Conservation (phyloP, 306 rosid species). For the Phaseolus lunatus region DNA sequence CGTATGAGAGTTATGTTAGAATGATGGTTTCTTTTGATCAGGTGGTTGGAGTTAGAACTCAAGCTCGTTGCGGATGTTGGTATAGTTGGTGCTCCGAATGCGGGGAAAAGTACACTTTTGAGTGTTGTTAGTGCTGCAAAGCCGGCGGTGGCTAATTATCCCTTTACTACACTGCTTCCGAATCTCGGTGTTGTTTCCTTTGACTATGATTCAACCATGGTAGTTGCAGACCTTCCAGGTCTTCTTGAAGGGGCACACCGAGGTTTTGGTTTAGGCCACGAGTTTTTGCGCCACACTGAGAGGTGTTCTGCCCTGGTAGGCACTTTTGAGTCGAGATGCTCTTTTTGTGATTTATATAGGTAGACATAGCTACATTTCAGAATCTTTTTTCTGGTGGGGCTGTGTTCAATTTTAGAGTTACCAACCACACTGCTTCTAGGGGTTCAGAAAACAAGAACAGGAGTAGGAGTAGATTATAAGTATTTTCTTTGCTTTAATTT, state of each 20-base stretch:
- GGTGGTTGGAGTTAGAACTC: slow-evolving; percentile 97
- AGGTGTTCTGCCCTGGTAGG: slow-evolving; percentile 95
- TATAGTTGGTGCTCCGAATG: slow-evolving; percentile 95
- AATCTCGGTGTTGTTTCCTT: slow-evolving; percentile 96
- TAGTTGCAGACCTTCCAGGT: slow-evolving; percentile 98
- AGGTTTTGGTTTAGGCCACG: slow-evolving; percentile 97
- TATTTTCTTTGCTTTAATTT: neutral
- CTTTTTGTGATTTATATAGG: slow-evolving; percentile 25
- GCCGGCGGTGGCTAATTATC: slow-evolving; percentile 90
- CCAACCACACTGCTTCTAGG: slow-evolving; percentile 6
- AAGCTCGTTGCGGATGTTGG: slow-evolving; percentile 99
- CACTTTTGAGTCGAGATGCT: slow-evolving; percentile 31
- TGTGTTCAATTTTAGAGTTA: slow-evolving; percentile 14
- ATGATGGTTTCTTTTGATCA: slow-evolving; percentile 54
- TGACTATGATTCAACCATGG: slow-evolving; percentile 86
- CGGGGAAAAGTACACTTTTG: slow-evolving; percentile 95
- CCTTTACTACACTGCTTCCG: slow-evolving; percentile 95
- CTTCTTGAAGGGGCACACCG: slow-evolving; percentile 98
- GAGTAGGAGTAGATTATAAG: slow-evolving; percentile 3
- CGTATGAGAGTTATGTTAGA: slow-evolving; percentile 21
- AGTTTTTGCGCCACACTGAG: slow-evolving; percentile 92
- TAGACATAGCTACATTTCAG: slow-evolving; percentile 23
- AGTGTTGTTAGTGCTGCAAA: slow-evolving; percentile 96
- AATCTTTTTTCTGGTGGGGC: slow-evolving; percentile 20
- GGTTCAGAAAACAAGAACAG: neutral